phyloP scores from a whole-genome alignment of 1,284 basidiomycete species.

The Mycena citricolor region DNA sequence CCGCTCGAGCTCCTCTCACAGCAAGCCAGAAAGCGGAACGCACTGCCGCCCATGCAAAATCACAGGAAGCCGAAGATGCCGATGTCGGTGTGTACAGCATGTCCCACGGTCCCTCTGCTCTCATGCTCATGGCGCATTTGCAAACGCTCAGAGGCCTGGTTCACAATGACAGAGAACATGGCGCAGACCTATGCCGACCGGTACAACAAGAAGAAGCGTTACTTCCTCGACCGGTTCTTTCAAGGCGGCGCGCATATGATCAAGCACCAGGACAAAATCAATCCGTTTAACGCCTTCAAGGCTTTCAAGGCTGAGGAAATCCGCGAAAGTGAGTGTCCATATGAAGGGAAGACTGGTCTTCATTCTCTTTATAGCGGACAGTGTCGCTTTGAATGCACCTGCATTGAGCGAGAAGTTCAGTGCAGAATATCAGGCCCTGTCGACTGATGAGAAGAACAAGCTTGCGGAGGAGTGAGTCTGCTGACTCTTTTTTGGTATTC shows the following conservation, averaged over 20 bases:
- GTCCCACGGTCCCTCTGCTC: no score
- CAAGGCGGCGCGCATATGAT: neutral
- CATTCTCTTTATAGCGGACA: neutral
- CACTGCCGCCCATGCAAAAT: no score
- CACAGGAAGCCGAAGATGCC: no score
- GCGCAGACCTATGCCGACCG: neutral
- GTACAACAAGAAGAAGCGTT: conserved; percentile 12
- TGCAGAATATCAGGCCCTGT: conserved; percentile 7
- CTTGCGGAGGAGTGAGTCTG: neutral
- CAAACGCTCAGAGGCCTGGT: neutral
- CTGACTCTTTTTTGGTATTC: no score
- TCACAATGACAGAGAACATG: neutral
- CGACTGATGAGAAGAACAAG: neutral
- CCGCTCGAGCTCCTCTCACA: no score
- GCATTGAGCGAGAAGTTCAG: neutral
- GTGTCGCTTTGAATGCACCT: neutral
- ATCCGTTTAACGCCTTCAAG: neutral
- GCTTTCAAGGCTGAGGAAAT: neutral
- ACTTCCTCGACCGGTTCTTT: conserved; percentile 21
- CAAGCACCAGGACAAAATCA: neutral
- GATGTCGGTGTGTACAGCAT: no score
- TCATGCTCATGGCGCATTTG: no score
- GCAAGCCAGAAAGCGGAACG: no score
- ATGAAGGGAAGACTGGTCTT: no score
- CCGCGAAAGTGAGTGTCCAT: neutral